Evolutionary conservation across 129 eudicot species (phyloP), one percentile per base, ranked within the genome.

Genomic region (Lonicera japonica): DNA sequence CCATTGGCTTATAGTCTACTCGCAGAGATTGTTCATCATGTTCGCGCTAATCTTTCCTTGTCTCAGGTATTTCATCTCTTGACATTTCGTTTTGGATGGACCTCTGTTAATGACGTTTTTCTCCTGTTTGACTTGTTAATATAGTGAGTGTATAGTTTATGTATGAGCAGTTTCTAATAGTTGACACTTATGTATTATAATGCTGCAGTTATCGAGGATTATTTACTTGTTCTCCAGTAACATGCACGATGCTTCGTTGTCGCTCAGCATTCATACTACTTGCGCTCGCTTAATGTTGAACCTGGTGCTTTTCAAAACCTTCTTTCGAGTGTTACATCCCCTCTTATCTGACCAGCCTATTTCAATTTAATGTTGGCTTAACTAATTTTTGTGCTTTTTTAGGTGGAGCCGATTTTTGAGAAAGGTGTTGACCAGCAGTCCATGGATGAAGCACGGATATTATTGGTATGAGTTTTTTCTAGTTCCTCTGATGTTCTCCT

Each of bases 351-450:
- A 23, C 62, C 38, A 21, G 12, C 24, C 18, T 24, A 17, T 18
- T 9, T 59, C 17, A 16, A 50, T 61, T 20, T 25, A 21, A 43
- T 40, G 71, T 29, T 20, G 22, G 40, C 38, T 25, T 43, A 6
- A 29, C 29, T 8, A 23, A 11, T 62, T 59, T 20, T 23, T 22
- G 11, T 54, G 53, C 48, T 22, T 57, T 65, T 66, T 52, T 59
- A 92, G 98, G 98, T 94, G 77, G 99, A 94, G 57, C 99, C 96
- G 8, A 94, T 94, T 64, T 94, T 85, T 79, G 99, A 94, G 79
- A 94, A 88, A 80, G 99, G 99, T 18, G 68, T 76, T n/a, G 96
- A 94, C 70, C 86, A 78, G 73, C 76, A 80, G 68, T 85, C 99
- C 41, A 94, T 88, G 99, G 99, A 94, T 80, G 99, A 88, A 78